Base-by-base conservation (phyloP, 768 basidiomycete species). In the Xerocomus brunneocitrinus region DNA sequence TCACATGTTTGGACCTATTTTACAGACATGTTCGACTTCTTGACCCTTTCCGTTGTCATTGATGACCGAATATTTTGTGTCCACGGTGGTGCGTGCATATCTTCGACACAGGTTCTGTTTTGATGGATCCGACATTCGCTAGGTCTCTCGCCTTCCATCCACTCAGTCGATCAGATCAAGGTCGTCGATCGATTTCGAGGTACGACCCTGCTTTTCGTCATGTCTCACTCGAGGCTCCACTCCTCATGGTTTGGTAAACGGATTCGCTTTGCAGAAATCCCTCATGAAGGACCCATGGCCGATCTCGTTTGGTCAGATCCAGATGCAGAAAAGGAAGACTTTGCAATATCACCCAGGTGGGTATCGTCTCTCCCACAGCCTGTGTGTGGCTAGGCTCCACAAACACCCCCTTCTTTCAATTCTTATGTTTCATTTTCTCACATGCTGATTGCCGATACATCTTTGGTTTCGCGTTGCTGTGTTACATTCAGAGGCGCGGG, bases 281-380 rank as follows among this genome's bases (percentile, higher is more conserved):
- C 97, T 40, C 97, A 98, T 63, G 97, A 99, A 71, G 97, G 97
- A 4, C 95, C 97, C 27, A 98, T 99, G 94, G 95, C 95, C 12
- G 97, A 99, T 79, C 81, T 99, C 28, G 97, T 99, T 2, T 99
- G 97, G 97, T 98, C 95, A 42, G 97, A 99, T 79, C 97, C 97
- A 34, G 97, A 99, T 73, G 84, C 92, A 35, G 97, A 99, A 71
- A 99, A 98, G 70, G 97, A 98, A 70, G 97, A 98, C 65, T 99
- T 98, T 68, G 95, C 97, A 28, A 98, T 99, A 72, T 97, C 94
- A 55, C 95, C 95, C 53, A 83, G 95, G 94, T 95, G 58, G 52
- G 81, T 72, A 25, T 47, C 39, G 43, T 58, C 49, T 61, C 54
- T 47, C 44, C 16, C 58, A 42, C 31, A 32, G 9, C 8, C 31